Base-by-base conservation (phyloP, 148 eudicot species). In the Drosera capensis region DNA sequence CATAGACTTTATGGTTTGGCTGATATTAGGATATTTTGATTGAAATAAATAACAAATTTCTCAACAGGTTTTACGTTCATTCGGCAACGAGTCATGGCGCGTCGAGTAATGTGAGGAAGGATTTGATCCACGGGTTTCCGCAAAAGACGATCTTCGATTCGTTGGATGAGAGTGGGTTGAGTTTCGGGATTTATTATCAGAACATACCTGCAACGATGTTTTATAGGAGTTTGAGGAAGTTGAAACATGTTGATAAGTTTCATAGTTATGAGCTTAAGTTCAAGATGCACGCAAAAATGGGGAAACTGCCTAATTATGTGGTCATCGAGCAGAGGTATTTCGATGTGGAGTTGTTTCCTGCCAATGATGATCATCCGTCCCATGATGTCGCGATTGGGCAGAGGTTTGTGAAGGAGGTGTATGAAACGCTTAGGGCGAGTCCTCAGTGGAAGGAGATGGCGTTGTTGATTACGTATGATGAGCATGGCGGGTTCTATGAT, bases 1-100 rank as follows among this genome's bases (percentile, higher is more conserved):
- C n/a, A n/a, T n/a, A n/a, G n/a, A n/a, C n/a, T n/a, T n/a, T n/a
- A n/a, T n/a, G n/a, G n/a, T n/a, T n/a, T n/a, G n/a, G n/a, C n/a
- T n/a, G n/a, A n/a, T n/a, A n/a, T n/a, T n/a, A n/a, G n/a, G n/a
- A n/a, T n/a, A n/a, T n/a, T n/a, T n/a, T n/a, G n/a, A n/a, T n/a
- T n/a, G n/a, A n/a, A n/a, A n/a, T n/a, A n/a, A n/a, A n/a, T n/a
- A n/a, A n/a, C n/a, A n/a, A n/a, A n/a, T n/a, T n/a, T n/a, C n/a
- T n/a, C n/a, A n/a, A n/a, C n/a, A n/a, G n/a, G n/a, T n/a, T n/a
- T n/a, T 90, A 80, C 31, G 97, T 80, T 14, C 97, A 90, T 40
- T 90, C 97, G 0, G 95, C 93, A 1, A 90, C 97, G 1, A 84
- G 95, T 0, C 95, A 90, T 55, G 97, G 97, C 1, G 97, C 97